Conservation (phyloP, 2,329 filamentous ascomycete genomes). For the Domatiomyces catenatus region DNA sequence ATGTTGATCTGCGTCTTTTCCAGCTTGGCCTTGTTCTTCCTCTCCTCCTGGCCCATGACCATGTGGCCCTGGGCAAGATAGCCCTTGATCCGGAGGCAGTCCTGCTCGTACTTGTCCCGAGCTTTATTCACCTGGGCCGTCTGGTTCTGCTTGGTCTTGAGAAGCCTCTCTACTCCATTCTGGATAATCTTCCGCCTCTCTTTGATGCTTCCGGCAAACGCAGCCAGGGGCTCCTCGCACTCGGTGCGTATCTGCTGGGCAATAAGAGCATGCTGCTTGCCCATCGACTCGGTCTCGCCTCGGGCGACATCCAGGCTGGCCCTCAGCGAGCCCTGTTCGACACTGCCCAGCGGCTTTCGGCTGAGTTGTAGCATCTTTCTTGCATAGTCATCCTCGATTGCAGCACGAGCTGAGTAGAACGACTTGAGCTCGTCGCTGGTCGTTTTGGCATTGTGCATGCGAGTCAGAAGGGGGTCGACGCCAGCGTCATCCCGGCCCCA, state of each 20-base stretch:
- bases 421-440: slow-evolving; percentile 85
- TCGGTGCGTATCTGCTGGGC: slow-evolving; percentile 92
- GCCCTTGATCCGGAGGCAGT: slow-evolving; percentile 94
- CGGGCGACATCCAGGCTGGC: slow-evolving; percentile 74
- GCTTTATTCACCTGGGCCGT: slow-evolving; percentile 88
- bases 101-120: slow-evolving; percentile 88
- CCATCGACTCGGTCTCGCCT: slow-evolving; percentile 82
- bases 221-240: slow-evolving; percentile 78
- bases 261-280: slow-evolving; percentile 79
- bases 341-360: slow-evolving; percentile 76
- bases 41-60: slow-evolving; percentile 99
- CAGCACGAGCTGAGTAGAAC: slow-evolving; percentile 80
- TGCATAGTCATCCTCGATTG: slow-evolving; percentile 93
- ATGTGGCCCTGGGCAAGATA: slow-evolving; percentile 97
- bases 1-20: slow-evolving; percentile 98
- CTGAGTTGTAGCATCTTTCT: slow-evolving; percentile 74
- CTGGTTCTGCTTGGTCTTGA: slow-evolving; percentile 87
- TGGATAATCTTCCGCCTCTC: slow-evolving; percentile 94
- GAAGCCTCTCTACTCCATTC: slow-evolving; percentile 77
- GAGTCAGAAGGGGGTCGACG: slow-evolving; percentile 76
- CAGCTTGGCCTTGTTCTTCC: slow-evolving; percentile 95
- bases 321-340: slow-evolving; percentile 70
- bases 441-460: slow-evolving; percentile 86
- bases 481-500: slow-evolving; percentile 99
- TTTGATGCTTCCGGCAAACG: slow-evolving; percentile 90